A percentile compares a stretch with the other conserved stretches of the same genome.
These are phyloP conservation scores for Yarrowia hollandica DNA, from an alignment of 805 yeast species.

Conservation along the genomic window DNA sequence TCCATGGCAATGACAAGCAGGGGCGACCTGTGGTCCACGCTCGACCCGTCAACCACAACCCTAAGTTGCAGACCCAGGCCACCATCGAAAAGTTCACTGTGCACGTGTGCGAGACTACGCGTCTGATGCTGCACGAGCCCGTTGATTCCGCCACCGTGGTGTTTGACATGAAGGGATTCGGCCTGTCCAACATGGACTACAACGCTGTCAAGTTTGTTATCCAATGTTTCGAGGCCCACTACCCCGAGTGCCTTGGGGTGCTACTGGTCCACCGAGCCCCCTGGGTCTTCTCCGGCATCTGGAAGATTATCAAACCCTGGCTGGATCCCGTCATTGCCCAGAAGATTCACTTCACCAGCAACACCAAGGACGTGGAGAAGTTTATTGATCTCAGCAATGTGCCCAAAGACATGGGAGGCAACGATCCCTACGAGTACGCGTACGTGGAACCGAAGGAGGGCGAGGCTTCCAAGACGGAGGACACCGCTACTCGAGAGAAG, in stretches of 20 bases:
- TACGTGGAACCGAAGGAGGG: constrained; percentile 56
- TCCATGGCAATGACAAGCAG: constrained; percentile 70
- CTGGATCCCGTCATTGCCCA: constrained; percentile 85
- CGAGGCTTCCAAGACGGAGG: constrained; percentile 45
- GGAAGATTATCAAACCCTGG: constrained; percentile 82
- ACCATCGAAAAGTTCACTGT: constrained; percentile 78
- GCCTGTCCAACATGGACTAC: constrained; percentile 91
- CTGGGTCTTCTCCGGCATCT: constrained; percentile 83
- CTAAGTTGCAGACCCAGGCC: constrained; percentile 63
- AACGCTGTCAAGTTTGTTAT: constrained; percentile 89
- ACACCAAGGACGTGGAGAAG: constrained; percentile 55
- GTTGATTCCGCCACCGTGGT: constrained; percentile 78
- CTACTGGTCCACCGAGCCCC: constrained; percentile 79
- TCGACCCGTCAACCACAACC: constrained; percentile 73
- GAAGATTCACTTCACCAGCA: constrained; percentile 71
- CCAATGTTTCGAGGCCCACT: constrained; percentile 78
- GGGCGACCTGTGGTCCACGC: constrained; percentile 80
- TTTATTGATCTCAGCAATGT: constrained; percentile 53
- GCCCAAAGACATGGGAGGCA: constrained; percentile 66
- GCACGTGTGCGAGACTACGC: constrained; percentile 74
- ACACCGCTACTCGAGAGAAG: constrained; percentile 41
- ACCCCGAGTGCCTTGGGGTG: constrained; percentile 76
- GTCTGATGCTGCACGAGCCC: constrained; percentile 71
- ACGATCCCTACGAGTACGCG: constrained; percentile 50
- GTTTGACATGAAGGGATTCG: constrained; percentile 86